phyloP scores from a whole-genome alignment of 768 basidiomycete species.

The Macrolepiota albuminosa region DNA sequence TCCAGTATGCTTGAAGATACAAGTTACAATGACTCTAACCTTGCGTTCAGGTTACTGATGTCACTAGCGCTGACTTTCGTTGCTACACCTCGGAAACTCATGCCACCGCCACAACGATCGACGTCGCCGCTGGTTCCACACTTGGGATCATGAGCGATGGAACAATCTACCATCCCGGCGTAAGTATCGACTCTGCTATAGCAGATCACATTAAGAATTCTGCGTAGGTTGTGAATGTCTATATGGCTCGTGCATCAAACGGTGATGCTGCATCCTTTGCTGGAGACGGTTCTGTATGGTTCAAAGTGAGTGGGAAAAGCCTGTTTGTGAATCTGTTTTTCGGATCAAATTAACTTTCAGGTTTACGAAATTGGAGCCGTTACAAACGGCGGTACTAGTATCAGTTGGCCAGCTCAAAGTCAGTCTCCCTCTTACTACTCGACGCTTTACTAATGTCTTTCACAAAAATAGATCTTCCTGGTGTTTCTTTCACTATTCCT shows the following conservation, averaged over 20 bases:
- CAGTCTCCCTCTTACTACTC: constrained; percentile 4
- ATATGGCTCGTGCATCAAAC: constrained; percentile 38
- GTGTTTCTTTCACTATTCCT: constrained; percentile 32
- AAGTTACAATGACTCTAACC: neutral
- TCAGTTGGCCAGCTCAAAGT: constrained; percentile 43
- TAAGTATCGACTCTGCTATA: constrained; percentile 14
- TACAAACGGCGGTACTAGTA: constrained; percentile 41
- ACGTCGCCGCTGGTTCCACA: constrained; percentile 38
- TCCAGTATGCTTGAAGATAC: constrained; percentile 22
- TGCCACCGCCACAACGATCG: constrained; percentile 37
- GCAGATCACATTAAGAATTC: neutral
- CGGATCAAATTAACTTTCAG: constrained; percentile 14
- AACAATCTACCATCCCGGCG: constrained; percentile 46
- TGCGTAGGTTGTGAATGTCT: constrained; percentile 25
- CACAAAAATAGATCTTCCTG: constrained; percentile 10
- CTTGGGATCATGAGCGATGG: constrained; percentile 38
- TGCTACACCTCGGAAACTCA: constrained; percentile 40
- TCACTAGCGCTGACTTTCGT: constrained; percentile 41
- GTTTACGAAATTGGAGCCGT: constrained; percentile 38
- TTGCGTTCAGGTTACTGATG: constrained; percentile 32
- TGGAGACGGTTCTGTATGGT: constrained; percentile 45
- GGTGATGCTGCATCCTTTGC: constrained; percentile 32
- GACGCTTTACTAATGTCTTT: neutral
- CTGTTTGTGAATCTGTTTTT: neutral
- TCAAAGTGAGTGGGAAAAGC: constrained; percentile 22